phyloP scores from a whole-genome alignment of 192 early-diverging fungal species.

The Podila minutissima region DNA sequence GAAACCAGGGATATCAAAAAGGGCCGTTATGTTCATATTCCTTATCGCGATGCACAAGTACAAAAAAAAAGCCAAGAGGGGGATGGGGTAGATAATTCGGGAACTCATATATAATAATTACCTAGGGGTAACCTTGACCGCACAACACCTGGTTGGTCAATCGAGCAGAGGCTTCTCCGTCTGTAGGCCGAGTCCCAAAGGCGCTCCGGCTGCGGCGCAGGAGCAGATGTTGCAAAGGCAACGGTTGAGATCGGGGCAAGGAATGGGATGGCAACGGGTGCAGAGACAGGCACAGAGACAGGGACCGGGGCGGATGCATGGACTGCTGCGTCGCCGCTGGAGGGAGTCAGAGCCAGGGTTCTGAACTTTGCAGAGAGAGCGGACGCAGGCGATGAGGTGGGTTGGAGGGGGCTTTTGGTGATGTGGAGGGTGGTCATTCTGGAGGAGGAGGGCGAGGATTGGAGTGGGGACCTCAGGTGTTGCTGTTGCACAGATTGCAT shows the following conservation, averaged over 20 bases:
- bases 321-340: background rate
- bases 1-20: background rate
- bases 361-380: constrained; percentile 2
- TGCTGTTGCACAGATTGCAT: constrained; percentile 1
- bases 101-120: constrained; percentile 11
- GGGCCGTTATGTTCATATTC: no score
- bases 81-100: background rate
- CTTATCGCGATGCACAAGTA: background rate
- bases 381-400: background rate
- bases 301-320: constrained; percentile 1
- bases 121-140: constrained; percentile 56
- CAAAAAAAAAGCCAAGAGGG: background rate
- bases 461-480: background rate
- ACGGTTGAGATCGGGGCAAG: constrained; percentile 1
- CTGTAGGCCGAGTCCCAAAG: constrained; percentile 17
- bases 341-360: background rate
- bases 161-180: constrained; percentile 38
- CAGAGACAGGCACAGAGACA: background rate
- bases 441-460: background rate
- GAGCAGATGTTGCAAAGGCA: constrained; percentile 11
- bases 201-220: constrained; percentile 3
- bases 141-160: constrained; percentile 64
- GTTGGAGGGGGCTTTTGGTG: background rate
- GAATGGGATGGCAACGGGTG: background rate
- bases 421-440: background rate